Conservation (phyloP, 441 rosid species). For the Geranium incanum region DNA sequence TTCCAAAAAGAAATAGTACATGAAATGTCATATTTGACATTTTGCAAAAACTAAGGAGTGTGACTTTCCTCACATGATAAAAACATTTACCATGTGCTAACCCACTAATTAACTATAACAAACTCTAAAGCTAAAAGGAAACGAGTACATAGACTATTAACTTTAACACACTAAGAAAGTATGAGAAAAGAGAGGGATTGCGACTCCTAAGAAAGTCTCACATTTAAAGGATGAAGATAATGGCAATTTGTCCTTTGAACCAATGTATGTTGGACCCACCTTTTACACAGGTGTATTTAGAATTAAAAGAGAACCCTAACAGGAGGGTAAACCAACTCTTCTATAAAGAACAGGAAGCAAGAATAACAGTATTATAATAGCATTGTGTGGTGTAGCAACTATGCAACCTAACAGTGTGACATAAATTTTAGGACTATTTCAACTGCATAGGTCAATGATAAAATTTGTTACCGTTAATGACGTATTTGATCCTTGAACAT, state of each 20-base stretch:
- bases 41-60: no score
- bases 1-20: no score
- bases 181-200: neutral
- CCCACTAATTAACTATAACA: no score
- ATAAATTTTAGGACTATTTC: neutral
- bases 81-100: no score
- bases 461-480: slow-evolving; percentile 53
- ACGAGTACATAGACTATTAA: neutral
- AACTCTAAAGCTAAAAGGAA: neutral
- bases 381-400: neutral
- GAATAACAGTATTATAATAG: neutral
- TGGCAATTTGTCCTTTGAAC: neutral
- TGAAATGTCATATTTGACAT: no score
- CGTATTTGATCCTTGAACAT: slow-evolving; percentile 48
- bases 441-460: neutral
- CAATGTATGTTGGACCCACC: neutral
- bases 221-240: neutral
- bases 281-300: neutral
- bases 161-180: neutral
- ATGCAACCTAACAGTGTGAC: neutral
- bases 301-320: neutral
- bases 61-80: no score
- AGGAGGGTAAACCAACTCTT: no score
- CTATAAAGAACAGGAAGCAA: neutral
- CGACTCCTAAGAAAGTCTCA: neutral